Evolutionary conservation across 2,329 filamentous ascomycete species (phyloP).

Genomic region (Parasarocladium wereldwijsianum): DNA sequence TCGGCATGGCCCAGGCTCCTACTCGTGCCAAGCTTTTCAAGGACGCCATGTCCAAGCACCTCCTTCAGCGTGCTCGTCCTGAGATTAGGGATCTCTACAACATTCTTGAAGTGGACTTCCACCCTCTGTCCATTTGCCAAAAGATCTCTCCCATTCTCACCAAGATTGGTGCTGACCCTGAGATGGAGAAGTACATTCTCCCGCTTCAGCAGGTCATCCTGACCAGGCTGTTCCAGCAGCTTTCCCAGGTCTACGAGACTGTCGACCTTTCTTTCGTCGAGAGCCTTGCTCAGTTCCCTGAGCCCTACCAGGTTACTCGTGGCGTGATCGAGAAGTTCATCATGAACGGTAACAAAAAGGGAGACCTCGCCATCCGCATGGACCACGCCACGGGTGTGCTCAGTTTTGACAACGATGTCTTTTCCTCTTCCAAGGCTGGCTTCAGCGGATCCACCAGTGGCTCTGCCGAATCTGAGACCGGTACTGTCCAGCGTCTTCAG

Average conservation of each 20-base stretch:
- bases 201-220: slow-evolving; percentile 97
- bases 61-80: slow-evolving; percentile 80
- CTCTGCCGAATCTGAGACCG: slow-evolving; percentile 72
- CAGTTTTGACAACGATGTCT: slow-evolving; percentile 95
- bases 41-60: slow-evolving; percentile 86
- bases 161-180: slow-evolving; percentile 82
- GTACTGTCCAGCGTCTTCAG: slow-evolving; percentile 85
- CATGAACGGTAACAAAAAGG: slow-evolving; percentile 99
- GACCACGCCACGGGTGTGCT: slow-evolving; percentile 90
- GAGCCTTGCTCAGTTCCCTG: slow-evolving; percentile 86
- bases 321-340: slow-evolving; percentile 98
- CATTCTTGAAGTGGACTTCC: slow-evolving; percentile 98
- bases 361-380: slow-evolving; percentile 88
- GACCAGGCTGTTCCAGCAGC: slow-evolving; percentile 94
- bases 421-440: slow-evolving; percentile 88
- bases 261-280: slow-evolving; percentile 91
- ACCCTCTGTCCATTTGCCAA: slow-evolving; percentile 95
- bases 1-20: slow-evolving; percentile 82
- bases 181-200: slow-evolving; percentile 94
- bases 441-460: slow-evolving; percentile 73
- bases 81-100: slow-evolving; percentile 97
- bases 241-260: slow-evolving; percentile 97
- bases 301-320: slow-evolving; percentile 83
- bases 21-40: slow-evolving; percentile 87
- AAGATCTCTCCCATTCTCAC: slow-evolving; percentile 95